Percentiles rank a stretch among this genome's conserved stretches.
Evolutionary conservation across 345 rosid species (phyloP).

Genomic region (Microthlaspi erraticum): DNA sequence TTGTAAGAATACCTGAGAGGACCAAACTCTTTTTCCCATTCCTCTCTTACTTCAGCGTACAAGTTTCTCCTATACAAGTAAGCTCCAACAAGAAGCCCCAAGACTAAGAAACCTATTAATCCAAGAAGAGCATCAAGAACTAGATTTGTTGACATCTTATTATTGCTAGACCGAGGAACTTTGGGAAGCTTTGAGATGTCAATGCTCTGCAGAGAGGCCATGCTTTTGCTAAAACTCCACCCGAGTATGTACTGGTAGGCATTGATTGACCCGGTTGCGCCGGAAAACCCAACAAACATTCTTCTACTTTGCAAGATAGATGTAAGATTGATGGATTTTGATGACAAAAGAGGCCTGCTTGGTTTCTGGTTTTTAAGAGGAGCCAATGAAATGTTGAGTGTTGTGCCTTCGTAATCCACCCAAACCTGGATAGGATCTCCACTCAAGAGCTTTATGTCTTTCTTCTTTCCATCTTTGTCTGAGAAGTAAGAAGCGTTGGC

Average conservation of each 20-base stretch:
- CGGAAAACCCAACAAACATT: conserved; percentile 65
- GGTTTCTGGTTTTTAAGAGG: conserved; percentile 48
- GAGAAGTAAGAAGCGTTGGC: conserved; percentile 53
- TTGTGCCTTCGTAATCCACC: conserved; percentile 61
- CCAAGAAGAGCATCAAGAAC: conserved; percentile 42
- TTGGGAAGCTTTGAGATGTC: conserved; percentile 57
- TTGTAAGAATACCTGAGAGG: conserved; percentile 62
- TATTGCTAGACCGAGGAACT: conserved; percentile 39
- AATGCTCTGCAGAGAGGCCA: conserved; percentile 44
- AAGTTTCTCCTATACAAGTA: conserved; percentile 47
- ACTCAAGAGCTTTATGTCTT: conserved; percentile 48
- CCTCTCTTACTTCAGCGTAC: conserved; percentile 60
- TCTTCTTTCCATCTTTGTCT: conserved; percentile 29
- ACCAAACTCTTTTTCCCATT: conserved; percentile 66
- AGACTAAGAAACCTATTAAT: conserved; percentile 30
- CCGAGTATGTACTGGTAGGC: conserved; percentile 60
- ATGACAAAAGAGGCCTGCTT: conserved; percentile 53
- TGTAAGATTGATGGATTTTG: conserved; percentile 50
- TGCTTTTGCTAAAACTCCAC: conserved; percentile 66
- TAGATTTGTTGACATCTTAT: conserved; percentile 6
- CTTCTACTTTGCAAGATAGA: conserved; percentile 45
- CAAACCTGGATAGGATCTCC: conserved; percentile 62
- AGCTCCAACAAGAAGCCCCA: conserved; percentile 30
- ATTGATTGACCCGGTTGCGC: conserved; percentile 51
- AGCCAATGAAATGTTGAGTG: conserved; percentile 58